Conservation (phyloP, 768 basidiomycete species). For the Chalciporus pseudorubinellus region DNA sequence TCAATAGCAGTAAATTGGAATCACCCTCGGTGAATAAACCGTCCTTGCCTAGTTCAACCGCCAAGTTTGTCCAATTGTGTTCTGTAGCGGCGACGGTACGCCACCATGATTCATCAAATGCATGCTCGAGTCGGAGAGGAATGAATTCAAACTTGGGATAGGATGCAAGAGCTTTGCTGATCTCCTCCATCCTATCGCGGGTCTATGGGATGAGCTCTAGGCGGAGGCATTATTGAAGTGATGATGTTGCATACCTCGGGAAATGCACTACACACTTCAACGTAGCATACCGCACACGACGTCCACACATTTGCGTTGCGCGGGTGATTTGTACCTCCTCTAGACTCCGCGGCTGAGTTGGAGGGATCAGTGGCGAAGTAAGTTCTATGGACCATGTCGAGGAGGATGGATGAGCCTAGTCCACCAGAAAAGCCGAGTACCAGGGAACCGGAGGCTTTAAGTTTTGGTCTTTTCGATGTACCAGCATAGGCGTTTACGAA, state of each 20-base stretch:
- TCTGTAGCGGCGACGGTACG: conserved; percentile 37
- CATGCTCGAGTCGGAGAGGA: conserved; percentile 66
- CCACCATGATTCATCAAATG: conserved; percentile 74
- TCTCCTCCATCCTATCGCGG: conserved; percentile 53
- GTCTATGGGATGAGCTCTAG: conserved; percentile 38
- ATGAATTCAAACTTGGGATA: conserved; percentile 57
- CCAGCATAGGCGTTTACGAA: conserved; percentile 55
- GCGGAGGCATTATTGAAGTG: neutral
- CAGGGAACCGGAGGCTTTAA: conserved; percentile 68
- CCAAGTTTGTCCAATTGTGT: conserved; percentile 28
- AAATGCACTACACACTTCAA: conserved; percentile 63
- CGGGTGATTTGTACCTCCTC: conserved; percentile 66
- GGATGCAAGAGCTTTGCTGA: conserved; percentile 43
- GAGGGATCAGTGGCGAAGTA: conserved; percentile 44
- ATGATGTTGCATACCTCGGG: conserved; percentile 47
- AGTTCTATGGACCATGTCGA: conserved; percentile 62
- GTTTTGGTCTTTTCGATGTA: conserved; percentile 52
- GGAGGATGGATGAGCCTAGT: conserved; percentile 66
- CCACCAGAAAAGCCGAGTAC: conserved; percentile 78
- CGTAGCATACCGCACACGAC: conserved; percentile 61
- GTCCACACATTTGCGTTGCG: conserved; percentile 61
- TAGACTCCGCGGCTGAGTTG: conserved; percentile 30
- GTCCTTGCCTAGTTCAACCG: conserved; percentile 53
- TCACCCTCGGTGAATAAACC: conserved; percentile 39
- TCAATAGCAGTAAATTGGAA: neutral